A percentile compares a stretch with the other conserved stretches of the same genome.
These are phyloP conservation scores for Phylloporus arenicola DNA, from an alignment of 768 basidiomycete species.

Conservation along the genomic window DNA sequence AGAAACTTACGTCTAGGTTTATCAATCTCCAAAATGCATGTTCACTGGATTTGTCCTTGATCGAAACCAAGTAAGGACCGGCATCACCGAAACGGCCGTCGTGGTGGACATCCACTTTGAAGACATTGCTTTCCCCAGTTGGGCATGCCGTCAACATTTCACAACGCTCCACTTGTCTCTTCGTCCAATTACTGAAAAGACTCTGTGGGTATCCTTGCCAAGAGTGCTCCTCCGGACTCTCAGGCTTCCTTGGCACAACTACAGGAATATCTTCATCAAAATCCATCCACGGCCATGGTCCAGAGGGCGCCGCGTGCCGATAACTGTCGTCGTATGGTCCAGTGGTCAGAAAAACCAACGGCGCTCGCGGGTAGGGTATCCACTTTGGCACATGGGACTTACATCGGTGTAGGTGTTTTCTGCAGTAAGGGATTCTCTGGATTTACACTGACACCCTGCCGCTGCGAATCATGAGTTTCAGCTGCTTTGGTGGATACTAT, in stretches of 20 bases:
- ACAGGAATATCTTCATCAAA: constrained; percentile 25
- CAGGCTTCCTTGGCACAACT: not conserved
- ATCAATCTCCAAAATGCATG: constrained; percentile 33
- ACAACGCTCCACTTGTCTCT: constrained; percentile 27
- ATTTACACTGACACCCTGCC: not conserved
- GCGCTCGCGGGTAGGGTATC: not conserved
- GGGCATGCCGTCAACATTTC: constrained; percentile 24
- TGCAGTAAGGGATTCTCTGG: constrained; percentile 1
- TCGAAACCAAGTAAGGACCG: not conserved
- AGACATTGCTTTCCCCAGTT: constrained; percentile 11
- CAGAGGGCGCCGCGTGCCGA: constrained; percentile 36
- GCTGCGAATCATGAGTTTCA: not conserved
- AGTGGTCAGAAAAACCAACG: not conserved
- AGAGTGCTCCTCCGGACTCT: not conserved
- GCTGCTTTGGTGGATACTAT: not conserved
- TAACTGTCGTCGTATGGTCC: constrained; percentile 17
- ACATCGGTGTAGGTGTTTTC: constrained; percentile 22
- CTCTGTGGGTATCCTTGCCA: constrained; percentile 30
- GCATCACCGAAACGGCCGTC: constrained; percentile 9
- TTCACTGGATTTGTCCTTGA: constrained; percentile 12
- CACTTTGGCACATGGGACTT: not conserved
- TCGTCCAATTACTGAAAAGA: constrained; percentile 30
- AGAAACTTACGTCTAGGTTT: constrained; percentile 29
- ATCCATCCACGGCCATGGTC: constrained; percentile 42
- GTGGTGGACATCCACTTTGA: constrained; percentile 21